A percentile compares a stretch with the other conserved stretches of the same genome.
Conservation (phyloP, 1,139 yeast species). For the Magnusiomyces clavatus region DNA sequence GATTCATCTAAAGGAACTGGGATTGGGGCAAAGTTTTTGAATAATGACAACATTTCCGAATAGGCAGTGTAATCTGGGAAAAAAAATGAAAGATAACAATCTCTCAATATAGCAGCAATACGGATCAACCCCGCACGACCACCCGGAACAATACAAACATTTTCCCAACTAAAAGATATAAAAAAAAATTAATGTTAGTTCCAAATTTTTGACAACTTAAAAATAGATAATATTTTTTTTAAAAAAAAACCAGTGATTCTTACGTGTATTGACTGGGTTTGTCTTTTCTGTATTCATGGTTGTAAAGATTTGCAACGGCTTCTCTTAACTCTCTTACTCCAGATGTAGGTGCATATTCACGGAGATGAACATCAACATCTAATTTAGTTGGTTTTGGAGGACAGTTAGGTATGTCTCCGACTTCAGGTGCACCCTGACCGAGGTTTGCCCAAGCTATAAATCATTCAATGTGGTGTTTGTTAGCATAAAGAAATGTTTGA, state of each 20-base stretch:
- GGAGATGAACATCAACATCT: slow-evolving; percentile 45
- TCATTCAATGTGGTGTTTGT: slow-evolving; percentile 10
- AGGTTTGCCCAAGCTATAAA: slow-evolving; percentile 49
- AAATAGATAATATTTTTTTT: background rate
- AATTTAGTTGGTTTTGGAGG: slow-evolving; percentile 49
- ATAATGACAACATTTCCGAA: slow-evolving; percentile 62
- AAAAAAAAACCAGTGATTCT: background rate
- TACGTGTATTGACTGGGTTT: slow-evolving; percentile 46
- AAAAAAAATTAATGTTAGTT: background rate
- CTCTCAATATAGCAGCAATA: slow-evolving; percentile 57
- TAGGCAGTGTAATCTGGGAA: slow-evolving; percentile 66
- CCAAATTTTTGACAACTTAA: background rate
- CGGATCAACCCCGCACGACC: slow-evolving; percentile 64
- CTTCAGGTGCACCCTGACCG: slow-evolving; percentile 69
- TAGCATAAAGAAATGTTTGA: background rate
- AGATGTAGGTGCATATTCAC: slow-evolving; percentile 61
- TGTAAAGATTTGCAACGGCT: slow-evolving; percentile 57
- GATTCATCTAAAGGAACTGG: slow-evolving; percentile 58
- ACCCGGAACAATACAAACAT: slow-evolving; percentile 63
- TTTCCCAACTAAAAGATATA: slow-evolving; percentile 36
- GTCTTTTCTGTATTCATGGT: slow-evolving; percentile 47
- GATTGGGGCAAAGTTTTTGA: slow-evolving; percentile 59
- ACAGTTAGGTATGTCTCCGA: slow-evolving; percentile 57
- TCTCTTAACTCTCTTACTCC: slow-evolving; percentile 52
- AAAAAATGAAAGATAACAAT: slow-evolving; percentile 55